These are phyloP conservation scores for Neonectria ditissima DNA, from an alignment of 2,329 filamentous ascomycete genomes.

Conservation along the genomic window DNA sequence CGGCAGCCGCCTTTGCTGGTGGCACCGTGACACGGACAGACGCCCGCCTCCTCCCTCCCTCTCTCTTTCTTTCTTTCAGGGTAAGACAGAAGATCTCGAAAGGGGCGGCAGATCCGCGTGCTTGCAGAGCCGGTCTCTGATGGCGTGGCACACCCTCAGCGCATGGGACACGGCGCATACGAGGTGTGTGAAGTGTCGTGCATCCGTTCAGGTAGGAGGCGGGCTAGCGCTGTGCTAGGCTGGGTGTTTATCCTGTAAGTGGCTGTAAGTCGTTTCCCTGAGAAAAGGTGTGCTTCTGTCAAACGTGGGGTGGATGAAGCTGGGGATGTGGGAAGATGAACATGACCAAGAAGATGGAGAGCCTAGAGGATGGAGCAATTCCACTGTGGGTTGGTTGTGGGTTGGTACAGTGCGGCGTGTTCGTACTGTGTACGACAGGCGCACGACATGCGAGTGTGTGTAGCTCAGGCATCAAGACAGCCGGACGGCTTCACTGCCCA, in stretches of 20 bases:
- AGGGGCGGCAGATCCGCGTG: constrained; percentile 43
- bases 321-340: too few relatives aligned
- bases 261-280: too few relatives aligned
- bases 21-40: constrained; percentile 28
- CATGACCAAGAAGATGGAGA: too few relatives aligned
- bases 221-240: constrained; percentile 1
- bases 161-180: constrained; percentile 37
- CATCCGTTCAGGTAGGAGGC: constrained; percentile 10
- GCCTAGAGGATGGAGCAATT: too few relatives aligned
- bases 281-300: too few relatives aligned
- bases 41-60: not conserved
- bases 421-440: not conserved
- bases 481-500: constrained; percentile 26
- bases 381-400: too few relatives aligned
- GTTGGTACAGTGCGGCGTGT: too few relatives aligned
- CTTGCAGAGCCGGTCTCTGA: constrained; percentile 48
- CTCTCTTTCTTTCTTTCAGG: not conserved
- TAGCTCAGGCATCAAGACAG: constrained; percentile 42
- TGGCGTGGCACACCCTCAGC: constrained; percentile 39
- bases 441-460: constrained; percentile 11
- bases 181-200: constrained; percentile 30
- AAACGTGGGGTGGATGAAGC: not conserved
- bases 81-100: constrained; percentile 41
- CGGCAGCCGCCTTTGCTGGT: constrained; percentile 7
- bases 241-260: not conserved